These are phyloP conservation scores for Steccherinum ochraceum DNA, from an alignment of 768 basidiomycete genomes.

Conservation along the genomic window DNA sequence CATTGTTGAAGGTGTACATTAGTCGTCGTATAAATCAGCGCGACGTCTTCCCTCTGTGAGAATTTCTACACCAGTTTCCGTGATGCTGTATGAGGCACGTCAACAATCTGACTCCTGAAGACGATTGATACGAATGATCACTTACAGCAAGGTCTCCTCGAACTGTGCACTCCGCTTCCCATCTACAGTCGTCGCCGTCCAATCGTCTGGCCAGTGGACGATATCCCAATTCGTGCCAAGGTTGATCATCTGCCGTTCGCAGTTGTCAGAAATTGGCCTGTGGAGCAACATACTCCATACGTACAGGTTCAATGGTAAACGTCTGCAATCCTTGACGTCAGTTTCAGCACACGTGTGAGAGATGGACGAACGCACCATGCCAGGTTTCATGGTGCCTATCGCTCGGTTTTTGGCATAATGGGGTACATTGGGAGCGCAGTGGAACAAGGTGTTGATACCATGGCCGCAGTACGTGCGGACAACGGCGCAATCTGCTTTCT, in stretches of 20 bases:
- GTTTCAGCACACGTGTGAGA: not conserved
- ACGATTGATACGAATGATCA: conserved; percentile 13
- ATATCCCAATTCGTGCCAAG: conserved; percentile 71
- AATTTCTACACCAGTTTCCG: conserved; percentile 85
- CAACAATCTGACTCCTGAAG: conserved; percentile 6
- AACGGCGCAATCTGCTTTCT: conserved; percentile 78
- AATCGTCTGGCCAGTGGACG: conserved; percentile 89
- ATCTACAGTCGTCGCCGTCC: conserved; percentile 93
- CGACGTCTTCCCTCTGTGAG: conserved; percentile 55
- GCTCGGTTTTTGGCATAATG: conserved; percentile 96
- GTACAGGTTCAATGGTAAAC: conserved; percentile 78
- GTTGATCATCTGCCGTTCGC: conserved; percentile 98
- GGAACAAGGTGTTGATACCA: conserved; percentile 85
- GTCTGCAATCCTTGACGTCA: conserved; percentile 21
- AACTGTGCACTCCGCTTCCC: conserved; percentile 93
- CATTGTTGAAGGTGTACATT: conserved; percentile 55
- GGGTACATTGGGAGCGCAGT: conserved; percentile 79
- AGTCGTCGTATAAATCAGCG: conserved; percentile 20
- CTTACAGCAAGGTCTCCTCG: conserved; percentile 93
- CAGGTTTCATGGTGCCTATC: conserved; percentile 87
- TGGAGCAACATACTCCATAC: conserved; percentile 18
- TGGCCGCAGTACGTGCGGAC: conserved; percentile 92
- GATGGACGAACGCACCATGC: conserved; percentile 57
- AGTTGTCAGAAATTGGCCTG: too few species aligned
- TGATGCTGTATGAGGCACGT: conserved; percentile 51